Conservation (phyloP, 2,329 filamentous ascomycete genomes). For the Hymenoscyphus fructigenus region DNA sequence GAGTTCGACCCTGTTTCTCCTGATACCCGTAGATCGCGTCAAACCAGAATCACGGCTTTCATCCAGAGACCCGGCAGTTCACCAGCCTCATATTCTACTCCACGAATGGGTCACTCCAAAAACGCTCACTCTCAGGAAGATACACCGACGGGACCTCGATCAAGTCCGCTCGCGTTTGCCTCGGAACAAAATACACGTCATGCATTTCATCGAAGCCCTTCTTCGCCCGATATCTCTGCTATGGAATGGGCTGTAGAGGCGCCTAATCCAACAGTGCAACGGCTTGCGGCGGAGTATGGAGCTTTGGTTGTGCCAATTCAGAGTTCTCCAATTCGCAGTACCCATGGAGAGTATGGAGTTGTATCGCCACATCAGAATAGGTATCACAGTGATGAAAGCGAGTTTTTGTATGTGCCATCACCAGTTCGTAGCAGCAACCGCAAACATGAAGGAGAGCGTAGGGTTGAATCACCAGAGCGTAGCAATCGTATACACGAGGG, state of each 20-base stretch:
- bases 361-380: background rate
- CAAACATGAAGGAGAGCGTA: background rate
- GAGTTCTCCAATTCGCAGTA: background rate
- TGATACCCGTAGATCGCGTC: constrained; percentile 15
- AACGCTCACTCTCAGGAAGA: constrained; percentile 29
- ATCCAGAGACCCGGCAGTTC: constrained; percentile 17
- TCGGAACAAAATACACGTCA: constrained; percentile 10
- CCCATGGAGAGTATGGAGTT: background rate
- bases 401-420: background rate
- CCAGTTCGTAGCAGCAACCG: background rate
- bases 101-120: constrained; percentile 23
- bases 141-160: constrained; percentile 9
- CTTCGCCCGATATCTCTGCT: constrained; percentile 19
- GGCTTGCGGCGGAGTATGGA: constrained; percentile 5
- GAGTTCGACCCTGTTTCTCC: constrained; percentile 34
- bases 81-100: constrained; percentile 14
- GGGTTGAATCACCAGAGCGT: background rate
- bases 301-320: background rate
- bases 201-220: constrained; percentile 26
- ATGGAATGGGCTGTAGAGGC: background rate
- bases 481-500: background rate
- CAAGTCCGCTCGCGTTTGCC: constrained; percentile 6
- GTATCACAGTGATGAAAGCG: background rate
- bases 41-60: constrained; percentile 31
- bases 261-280: background rate